phyloP scores from a whole-genome alignment of 2,329 filamentous ascomycete species.

The Apiospora kogelbergensis region DNA sequence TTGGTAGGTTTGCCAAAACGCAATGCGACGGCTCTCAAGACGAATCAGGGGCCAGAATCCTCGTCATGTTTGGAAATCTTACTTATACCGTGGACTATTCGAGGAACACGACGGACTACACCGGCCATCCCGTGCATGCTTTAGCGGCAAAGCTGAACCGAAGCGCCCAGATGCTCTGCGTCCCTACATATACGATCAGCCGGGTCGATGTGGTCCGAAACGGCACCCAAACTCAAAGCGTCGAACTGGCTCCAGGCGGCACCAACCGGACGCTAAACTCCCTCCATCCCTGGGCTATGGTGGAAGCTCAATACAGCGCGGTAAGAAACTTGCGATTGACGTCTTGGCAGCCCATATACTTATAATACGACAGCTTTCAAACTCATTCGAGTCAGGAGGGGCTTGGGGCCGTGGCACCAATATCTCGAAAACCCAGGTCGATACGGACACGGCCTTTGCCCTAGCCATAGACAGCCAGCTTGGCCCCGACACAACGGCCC shows the following conservation, averaged over 20 bases:
- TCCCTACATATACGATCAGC: not conserved
- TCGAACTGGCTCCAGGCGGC: not conserved
- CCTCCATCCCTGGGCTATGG: not conserved
- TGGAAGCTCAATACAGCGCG: not conserved
- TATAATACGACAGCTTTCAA: no score
- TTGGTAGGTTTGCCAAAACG: not conserved
- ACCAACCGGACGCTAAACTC: not conserved
- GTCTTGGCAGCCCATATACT: no score
- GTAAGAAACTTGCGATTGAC: not conserved
- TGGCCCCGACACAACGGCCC: not conserved
- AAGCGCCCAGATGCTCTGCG: constrained; percentile 1
- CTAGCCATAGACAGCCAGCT: not conserved
- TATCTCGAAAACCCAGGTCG: not conserved
- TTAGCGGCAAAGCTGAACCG: not conserved
- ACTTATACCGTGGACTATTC: not conserved
- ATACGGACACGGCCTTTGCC: not conserved
- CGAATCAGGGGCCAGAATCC: not conserved
- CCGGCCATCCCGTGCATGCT: not conserved
- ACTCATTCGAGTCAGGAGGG: not conserved
- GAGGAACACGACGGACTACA: not conserved
- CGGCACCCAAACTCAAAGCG: not conserved
- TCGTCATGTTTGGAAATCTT: not conserved
- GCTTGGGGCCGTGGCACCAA: not conserved
- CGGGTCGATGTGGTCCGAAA: not conserved
- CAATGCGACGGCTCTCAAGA: not conserved